Evolutionary conservation across 2,329 filamentous ascomycete genomes (phyloP), one percentile per base, ranked within the genome.

Genomic region (Aspergillus glaucus): DNA sequence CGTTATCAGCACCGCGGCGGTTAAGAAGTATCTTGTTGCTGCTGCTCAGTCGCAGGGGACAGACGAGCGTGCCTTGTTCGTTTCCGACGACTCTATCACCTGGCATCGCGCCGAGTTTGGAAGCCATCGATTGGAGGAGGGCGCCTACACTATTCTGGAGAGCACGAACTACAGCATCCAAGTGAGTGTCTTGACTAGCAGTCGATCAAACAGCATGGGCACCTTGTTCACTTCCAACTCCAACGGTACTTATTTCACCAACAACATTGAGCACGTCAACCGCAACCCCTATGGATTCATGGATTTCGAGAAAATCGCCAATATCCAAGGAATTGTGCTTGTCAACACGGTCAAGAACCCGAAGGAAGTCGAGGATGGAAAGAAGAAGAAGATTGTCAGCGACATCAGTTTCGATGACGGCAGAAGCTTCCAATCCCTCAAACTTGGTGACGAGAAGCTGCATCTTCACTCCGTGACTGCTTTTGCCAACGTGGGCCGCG

Each of bases 91-190:
- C 66, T 85, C 88, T 10, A 75, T 82, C 45, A 84, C 79, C 48
- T 98, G 93, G 93, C 90, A 97, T 66, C 84, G 90, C 46, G 92
- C 92, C 50, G 82, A 95, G 63, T 97, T 98, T 68, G 86, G 83
- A 41, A 85, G 87, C 53, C 90, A 95, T 67, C 88, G 91, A 60
- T 79, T 89, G 53, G 86, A 95, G 65, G 82, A 92, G 64, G 79
- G 82, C 59, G 88, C 88, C 2, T 98, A 96, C 68, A 98, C 93
- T 0, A 80, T 98, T 43, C 78, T 98, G 37, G 92, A 97, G 71
- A 93, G 91, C 62, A 97, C 93, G 39, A 92, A 95, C 64, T 96
- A 98, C 75, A 96, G 92, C 73, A 90, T 98, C 59, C 92, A 97
- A 70, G 84, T 98, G 48, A 91, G 97, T 68, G 91, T 97, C 54